Evolutionary conservation across 176 grass and related monocot genomes (phyloP).

Genomic region (Carex kokanica): DNA sequence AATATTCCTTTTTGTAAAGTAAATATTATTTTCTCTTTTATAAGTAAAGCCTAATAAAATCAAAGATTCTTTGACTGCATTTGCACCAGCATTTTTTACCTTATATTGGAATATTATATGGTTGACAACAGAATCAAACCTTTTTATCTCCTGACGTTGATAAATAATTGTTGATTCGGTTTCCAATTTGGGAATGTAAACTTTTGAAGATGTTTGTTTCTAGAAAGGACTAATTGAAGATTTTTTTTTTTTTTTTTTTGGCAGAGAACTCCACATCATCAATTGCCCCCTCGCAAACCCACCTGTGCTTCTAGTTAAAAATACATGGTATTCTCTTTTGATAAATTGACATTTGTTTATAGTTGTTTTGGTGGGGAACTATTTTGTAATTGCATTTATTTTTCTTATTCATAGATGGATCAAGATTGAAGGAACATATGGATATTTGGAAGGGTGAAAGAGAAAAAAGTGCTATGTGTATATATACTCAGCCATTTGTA

Average conservation of each 20-base stretch:
- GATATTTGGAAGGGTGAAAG: neutral
- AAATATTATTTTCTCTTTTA: constrained; percentile 7
- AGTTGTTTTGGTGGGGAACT: neutral
- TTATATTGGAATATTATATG: neutral
- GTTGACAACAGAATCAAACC: neutral
- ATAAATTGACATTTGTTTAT: neutral
- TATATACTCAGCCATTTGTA: constrained; percentile 26
- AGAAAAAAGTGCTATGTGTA: constrained; percentile 22
- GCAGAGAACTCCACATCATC: constrained; percentile 85
- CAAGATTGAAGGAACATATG: constrained; percentile 16
- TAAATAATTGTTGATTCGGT: neutral
- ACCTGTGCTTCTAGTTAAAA: constrained; percentile 59
- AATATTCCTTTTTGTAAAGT: constrained; percentile 2
- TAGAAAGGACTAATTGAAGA: neutral
- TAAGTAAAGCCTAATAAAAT: neutral
- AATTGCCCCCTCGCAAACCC: constrained; percentile 86
- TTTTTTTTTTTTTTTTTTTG: neutral
- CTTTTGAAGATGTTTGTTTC: neutral
- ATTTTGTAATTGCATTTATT: neutral
- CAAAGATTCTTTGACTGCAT: neutral
- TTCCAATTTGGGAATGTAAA: neutral
- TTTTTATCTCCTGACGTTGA: neutral
- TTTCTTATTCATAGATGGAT: neutral
- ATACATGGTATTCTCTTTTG: constrained; percentile 28
- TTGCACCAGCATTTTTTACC: neutral